Percentiles rank a stretch among this genome's conserved stretches.
Conservation (phyloP, 306 rosid genomes). For the Elaeagnus macrophylla region DNA sequence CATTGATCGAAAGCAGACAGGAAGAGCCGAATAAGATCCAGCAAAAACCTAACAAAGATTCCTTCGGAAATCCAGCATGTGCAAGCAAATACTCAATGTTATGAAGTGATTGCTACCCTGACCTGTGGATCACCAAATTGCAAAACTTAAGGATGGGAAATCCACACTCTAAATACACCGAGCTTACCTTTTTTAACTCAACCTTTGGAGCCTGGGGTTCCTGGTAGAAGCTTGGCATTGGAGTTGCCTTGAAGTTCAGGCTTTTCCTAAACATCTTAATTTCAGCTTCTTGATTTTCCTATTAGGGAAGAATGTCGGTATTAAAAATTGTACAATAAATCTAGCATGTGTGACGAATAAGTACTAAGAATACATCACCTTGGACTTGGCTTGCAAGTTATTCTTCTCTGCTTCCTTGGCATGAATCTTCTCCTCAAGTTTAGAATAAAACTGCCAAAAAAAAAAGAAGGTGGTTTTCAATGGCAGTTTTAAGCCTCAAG, state of each 20-base stretch:
- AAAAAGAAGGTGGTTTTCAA: no score
- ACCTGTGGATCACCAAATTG: no score
- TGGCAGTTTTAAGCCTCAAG: no score
- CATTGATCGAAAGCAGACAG: no score
- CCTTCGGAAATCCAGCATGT: no score
- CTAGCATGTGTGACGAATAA: constrained; percentile 1
- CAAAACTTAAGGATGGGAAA: no score
- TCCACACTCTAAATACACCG: not conserved
- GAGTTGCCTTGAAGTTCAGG: constrained; percentile 32
- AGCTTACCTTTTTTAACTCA: constrained; percentile 31
- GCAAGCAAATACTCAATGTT: no score
- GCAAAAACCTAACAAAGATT: no score
- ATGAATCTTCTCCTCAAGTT: constrained; percentile 94
- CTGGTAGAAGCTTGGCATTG: constrained; percentile 39
- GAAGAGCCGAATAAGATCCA: no score
- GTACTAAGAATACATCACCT: constrained; percentile 45
- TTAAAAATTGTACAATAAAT: not conserved
- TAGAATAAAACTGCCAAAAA: constrained; percentile 69
- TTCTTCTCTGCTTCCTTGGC: constrained; percentile 88
- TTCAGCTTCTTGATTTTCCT: constrained; percentile 70
- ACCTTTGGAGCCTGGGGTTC: constrained; percentile 37
- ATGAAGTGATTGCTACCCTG: no score
- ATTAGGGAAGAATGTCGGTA: constrained; percentile 11
- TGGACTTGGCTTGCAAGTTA: constrained; percentile 78
- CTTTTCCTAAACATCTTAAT: constrained; percentile 30